Percentiles rank a stretch among this genome's conserved stretches.
Conservation (phyloP, 1,284 basidiomycete genomes). For the Apiotrichum montevideense region DNA sequence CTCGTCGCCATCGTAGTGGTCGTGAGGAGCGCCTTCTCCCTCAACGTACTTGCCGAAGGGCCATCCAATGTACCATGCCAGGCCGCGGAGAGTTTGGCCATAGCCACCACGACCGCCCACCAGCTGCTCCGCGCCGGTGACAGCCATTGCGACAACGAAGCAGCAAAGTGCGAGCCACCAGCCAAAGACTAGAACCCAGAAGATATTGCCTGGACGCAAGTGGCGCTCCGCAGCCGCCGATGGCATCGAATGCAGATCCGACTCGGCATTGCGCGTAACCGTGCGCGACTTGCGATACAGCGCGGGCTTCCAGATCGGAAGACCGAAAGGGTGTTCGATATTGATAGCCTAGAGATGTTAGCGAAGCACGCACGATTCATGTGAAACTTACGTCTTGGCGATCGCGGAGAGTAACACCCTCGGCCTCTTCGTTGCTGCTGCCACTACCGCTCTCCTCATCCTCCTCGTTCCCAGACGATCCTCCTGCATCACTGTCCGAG, state of each 20-base stretch:
- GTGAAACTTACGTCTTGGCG: constrained; percentile 71
- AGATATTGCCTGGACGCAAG: constrained; percentile 83
- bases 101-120: constrained; percentile 74
- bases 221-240: constrained; percentile 87
- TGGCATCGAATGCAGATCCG: constrained; percentile 84
- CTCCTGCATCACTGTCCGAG: constrained; percentile 26
- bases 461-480: constrained; percentile 29
- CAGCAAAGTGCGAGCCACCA: constrained; percentile 83
- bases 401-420: constrained; percentile 85
- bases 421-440: constrained; percentile 56
- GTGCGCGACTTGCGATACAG: constrained; percentile 97
- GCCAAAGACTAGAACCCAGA: constrained; percentile 82
- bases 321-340: constrained; percentile 97
- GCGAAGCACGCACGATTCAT: neutral
- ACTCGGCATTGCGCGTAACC: constrained; percentile 91
- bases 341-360: constrained; percentile 61
- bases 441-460: constrained; percentile 33
- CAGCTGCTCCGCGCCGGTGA: constrained; percentile 53
- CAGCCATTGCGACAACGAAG: constrained; percentile 62
- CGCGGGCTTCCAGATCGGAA: constrained; percentile 99
- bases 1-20: constrained; percentile 9
- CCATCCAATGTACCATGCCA: constrained; percentile 96
- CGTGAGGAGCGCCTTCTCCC: constrained; percentile 56
- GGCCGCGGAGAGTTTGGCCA: constrained; percentile 77
- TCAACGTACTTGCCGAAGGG: constrained; percentile 99